Conservation (phyloP, 495 filamentous ascomycete genomes). For the Xylaria venustula region DNA sequence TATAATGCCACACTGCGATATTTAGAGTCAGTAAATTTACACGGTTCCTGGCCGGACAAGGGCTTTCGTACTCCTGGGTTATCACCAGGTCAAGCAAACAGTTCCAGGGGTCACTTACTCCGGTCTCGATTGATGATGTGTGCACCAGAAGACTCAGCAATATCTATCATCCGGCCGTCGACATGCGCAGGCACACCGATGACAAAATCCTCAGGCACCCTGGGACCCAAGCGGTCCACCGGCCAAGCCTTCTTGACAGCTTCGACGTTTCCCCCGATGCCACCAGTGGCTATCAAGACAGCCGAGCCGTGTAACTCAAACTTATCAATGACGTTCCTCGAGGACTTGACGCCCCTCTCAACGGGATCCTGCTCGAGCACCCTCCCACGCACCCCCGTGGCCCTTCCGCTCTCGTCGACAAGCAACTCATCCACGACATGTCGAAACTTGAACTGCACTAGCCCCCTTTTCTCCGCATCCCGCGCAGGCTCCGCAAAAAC, state of each 20-base stretch:
- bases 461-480: slow-evolving; percentile 41
- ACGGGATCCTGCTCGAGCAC: slow-evolving; percentile 43
- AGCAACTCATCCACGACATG: slow-evolving; percentile 50
- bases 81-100: not conserved
- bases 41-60: too few species aligned
- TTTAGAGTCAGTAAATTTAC: not conserved
- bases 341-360: slow-evolving; percentile 42
- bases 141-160: slow-evolving; percentile 44
- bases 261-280: slow-evolving; percentile 52
- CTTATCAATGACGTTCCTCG: slow-evolving; percentile 34
- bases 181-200: slow-evolving; percentile 53
- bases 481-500: slow-evolving; percentile 49
- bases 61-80: not conserved
- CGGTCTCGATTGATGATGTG: slow-evolving; percentile 49
- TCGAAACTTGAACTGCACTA: slow-evolving; percentile 48
- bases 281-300: slow-evolving; percentile 46
- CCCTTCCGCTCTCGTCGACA: slow-evolving; percentile 46
- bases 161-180: slow-evolving; percentile 52
- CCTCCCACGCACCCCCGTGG: slow-evolving; percentile 44
- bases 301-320: slow-evolving; percentile 47
- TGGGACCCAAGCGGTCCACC: slow-evolving; percentile 44
- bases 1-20: slow-evolving; percentile 50
- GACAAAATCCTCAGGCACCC: slow-evolving; percentile 47
- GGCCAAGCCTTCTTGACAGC: slow-evolving; percentile 51
- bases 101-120: slow-evolving; percentile 11